A percentile compares a stretch with the other conserved stretches of the same genome.
These are phyloP conservation scores for Halocafeteria seosinensis DNA, from an alignment of 108 stramenopile species.

Conservation along the genomic window DNA sequence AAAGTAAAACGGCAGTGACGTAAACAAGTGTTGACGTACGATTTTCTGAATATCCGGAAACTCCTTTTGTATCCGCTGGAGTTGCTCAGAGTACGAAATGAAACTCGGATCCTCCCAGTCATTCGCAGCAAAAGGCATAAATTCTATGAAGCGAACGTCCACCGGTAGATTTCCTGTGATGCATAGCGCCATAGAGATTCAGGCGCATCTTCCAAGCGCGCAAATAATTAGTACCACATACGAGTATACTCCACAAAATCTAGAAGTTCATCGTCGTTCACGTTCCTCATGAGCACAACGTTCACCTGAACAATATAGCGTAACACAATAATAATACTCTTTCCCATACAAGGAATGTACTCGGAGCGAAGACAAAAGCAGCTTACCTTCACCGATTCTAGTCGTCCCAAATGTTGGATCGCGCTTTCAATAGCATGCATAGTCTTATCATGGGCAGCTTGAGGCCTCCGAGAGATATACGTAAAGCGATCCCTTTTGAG, in stretches of 20 bases:
- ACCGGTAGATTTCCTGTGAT: conserved; percentile 45
- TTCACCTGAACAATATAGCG: too few species aligned
- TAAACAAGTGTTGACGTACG: neutral
- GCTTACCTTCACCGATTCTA: too few species aligned
- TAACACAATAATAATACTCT: too few species aligned
- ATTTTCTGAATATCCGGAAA: neutral
- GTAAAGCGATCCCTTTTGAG: conserved; percentile 59
- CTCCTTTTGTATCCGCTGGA: conserved; percentile 15
- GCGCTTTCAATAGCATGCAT: too few species aligned
- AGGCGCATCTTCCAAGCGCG: neutral
- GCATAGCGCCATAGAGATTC: neutral
- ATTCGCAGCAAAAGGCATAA: conserved; percentile 97
- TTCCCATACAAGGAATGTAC: too few species aligned
- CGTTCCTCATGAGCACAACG: neutral
- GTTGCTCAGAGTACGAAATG: neutral
- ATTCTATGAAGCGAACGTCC: conserved; percentile 91
- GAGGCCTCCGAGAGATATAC: too few species aligned
- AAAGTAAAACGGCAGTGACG: too few species aligned
- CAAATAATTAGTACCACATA: too few species aligned
- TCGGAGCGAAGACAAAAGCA: too few species aligned
- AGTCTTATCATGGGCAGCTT: too few species aligned
- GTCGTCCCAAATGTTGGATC: too few species aligned
- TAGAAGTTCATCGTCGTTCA: neutral
- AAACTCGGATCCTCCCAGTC: conserved; percentile 38
- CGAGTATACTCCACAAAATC: too few species aligned